These are phyloP conservation scores for Stygiomarasmius scandens DNA, from an alignment of 1,284 basidiomycete genomes.

Conservation along the genomic window DNA sequence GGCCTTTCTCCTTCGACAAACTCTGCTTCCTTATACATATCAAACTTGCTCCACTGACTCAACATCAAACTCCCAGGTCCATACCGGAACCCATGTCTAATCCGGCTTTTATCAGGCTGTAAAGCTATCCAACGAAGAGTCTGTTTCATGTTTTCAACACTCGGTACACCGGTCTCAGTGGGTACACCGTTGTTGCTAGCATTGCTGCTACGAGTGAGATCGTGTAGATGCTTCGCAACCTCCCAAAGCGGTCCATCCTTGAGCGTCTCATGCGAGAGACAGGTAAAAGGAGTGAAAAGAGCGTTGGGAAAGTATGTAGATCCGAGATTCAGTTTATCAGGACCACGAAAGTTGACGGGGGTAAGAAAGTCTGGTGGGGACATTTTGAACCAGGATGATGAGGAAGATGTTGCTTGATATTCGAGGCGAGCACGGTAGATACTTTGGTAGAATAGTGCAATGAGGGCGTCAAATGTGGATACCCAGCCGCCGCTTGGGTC, in stretches of 20 bases:
- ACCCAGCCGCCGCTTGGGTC: constrained; percentile 17
- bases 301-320: constrained; percentile 27
- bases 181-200: too few relatives aligned
- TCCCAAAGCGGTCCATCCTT: constrained; percentile 20
- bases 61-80: constrained; percentile 21
- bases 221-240: constrained; percentile 25
- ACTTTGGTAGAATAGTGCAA: constrained; percentile 18
- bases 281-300: constrained; percentile 19
- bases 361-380: constrained; percentile 27
- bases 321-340: constrained; percentile 12
- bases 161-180: constrained; percentile 5
- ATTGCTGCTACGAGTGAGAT: constrained; percentile 19
- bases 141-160: constrained; percentile 14
- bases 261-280: constrained; percentile 20
- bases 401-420: constrained; percentile 3
- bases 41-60: constrained; percentile 23
- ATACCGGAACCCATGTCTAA: constrained; percentile 11
- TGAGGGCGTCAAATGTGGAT: constrained; percentile 20
- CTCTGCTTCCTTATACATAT: constrained; percentile 17
- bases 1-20: constrained; percentile 16
- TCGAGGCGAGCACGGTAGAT: constrained; percentile 18
- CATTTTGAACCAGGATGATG: constrained; percentile 13
- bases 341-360: constrained; percentile 4
- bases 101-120: constrained; percentile 15
- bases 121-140: constrained; percentile 26